Evolutionary conservation across 2,329 filamentous ascomycete genomes (phyloP), one percentile per base, ranked within the genome.

Genomic region (Dryadomyces quercivorus): DNA sequence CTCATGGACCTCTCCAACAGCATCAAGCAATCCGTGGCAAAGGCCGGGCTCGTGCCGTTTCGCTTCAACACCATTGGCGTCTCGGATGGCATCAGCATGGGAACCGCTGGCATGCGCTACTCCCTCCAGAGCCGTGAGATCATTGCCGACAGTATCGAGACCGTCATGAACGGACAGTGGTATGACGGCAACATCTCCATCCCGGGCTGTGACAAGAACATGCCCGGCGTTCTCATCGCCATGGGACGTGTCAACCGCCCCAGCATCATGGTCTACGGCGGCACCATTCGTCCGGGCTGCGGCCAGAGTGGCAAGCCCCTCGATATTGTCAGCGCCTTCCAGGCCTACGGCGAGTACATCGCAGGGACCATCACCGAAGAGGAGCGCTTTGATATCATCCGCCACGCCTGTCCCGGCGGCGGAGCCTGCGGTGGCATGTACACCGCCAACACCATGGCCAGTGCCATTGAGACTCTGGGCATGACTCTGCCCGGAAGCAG

Each of bases 21-120:
- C 60, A 86, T 95, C 60, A 75, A 72, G 64, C 69, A 80, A 62
- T 81, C 77, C 15, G 77, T 82, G 44, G 70, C 70, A 55, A 71
- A 85, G 63, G 87, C 90, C 34, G 88, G 89, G 21, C 77, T 98
- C 58, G 78, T 95, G 57, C 89, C 90, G 59, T 95, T 94, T 77
- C 91, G 96, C 69, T 98, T 98, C 81, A 98, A 98, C 77, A 98
- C 94, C 57, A 88, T 98, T 65, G 93, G 93, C 65, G 94, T 98
- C 61, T 95, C 89, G 60, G 93, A 98, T 69, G 93, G 83, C 56
- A 98, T 98, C 64, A 95, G 89, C 63, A 98, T 98, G 93, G 93
- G 93, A 52, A 98, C 93, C 50, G 88, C 85, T 40, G 93, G 94
- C 63, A 98, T 98, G 93, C 60, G 61, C 34, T 62, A 90, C 73